Evolutionary conservation across 345 rosid genomes (phyloP).

Genomic region (Citrus glauca): DNA sequence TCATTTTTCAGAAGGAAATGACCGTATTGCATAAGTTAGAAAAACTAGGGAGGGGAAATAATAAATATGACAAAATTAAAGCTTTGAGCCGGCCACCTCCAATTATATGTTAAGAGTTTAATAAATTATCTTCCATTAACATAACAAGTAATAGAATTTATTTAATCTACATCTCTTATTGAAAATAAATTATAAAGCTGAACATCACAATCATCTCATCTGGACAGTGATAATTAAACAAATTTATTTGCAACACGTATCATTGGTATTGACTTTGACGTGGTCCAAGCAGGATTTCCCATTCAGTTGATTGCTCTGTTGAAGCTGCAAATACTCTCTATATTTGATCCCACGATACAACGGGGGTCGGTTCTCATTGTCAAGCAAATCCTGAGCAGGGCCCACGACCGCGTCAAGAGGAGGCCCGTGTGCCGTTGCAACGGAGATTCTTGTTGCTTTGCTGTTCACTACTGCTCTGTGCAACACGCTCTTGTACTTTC

Average conservation of each 20-base stretch:
- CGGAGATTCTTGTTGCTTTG: conserved; percentile 29
- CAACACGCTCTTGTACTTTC: conserved; percentile 34
- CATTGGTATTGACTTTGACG: conserved; percentile 3
- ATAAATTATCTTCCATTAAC: neutral
- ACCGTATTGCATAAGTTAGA: neutral
- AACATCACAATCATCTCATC: neutral
- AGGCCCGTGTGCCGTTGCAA: conserved; percentile 33
- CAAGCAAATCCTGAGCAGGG: conserved; percentile 23
- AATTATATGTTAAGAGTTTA: neutral
- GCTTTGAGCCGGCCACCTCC: neutral
- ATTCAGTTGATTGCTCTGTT: conserved; percentile 21
- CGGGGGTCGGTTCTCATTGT: neutral
- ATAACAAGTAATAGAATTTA: neutral
- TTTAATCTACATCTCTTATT: neutral
- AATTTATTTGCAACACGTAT: neutral
- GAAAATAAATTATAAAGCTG: neutral
- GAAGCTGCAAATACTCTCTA: conserved; percentile 27
- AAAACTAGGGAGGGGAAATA: too few species aligned
- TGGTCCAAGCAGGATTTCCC: conserved; percentile 29
- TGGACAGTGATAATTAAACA: neutral
- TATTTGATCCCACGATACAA: conserved; percentile 26
- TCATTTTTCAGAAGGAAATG: neutral
- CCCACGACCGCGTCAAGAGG: conserved; percentile 25
- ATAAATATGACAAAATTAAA: neutral
- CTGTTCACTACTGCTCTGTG: conserved; percentile 33